Percentiles rank a stretch among this genome's conserved stretches.
phyloP scores from a whole-genome alignment of 441 rosid species.

The Pelargonium citronellum region DNA sequence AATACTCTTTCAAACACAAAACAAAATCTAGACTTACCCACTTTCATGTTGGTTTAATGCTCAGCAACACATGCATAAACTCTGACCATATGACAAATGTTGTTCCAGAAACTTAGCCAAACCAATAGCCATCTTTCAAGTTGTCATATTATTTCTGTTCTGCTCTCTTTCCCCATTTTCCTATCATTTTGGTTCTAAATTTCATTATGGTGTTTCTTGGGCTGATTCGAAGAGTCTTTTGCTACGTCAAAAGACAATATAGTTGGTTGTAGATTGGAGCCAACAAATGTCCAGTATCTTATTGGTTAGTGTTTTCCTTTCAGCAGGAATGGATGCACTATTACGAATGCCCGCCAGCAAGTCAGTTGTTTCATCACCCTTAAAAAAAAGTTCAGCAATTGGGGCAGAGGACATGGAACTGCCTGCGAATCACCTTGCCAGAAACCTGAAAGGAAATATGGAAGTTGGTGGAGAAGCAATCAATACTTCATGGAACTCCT shows the following conservation, averaged over 20 bases:
- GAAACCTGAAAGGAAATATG: constrained; percentile 32
- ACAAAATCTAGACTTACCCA: too few relatives aligned
- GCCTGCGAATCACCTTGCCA: constrained; percentile 27
- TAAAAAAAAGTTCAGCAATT: constrained; percentile 24
- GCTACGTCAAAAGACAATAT: background rate
- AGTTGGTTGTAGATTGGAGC: background rate
- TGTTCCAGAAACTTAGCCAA: too few relatives aligned
- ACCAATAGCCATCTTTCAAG: too few relatives aligned
- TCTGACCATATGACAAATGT: too few relatives aligned
- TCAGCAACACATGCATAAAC: too few relatives aligned
- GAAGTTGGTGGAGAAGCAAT: constrained; percentile 35
- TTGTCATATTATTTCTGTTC: too few relatives aligned
- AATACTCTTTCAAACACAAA: too few relatives aligned
- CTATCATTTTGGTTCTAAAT: too few relatives aligned
- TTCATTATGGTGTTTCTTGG: too few relatives aligned
- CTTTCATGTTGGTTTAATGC: too few relatives aligned
- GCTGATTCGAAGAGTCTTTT: too few relatives aligned
- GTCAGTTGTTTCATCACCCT: constrained; percentile 35
- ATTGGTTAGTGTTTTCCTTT: constrained; percentile 17
- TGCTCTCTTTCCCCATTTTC: too few relatives aligned
- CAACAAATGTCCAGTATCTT: constrained; percentile 6
- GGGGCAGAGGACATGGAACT: constrained; percentile 27
- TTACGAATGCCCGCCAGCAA: constrained; percentile 26
- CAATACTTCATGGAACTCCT: constrained; percentile 34
- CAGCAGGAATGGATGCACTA: constrained; percentile 30